These are phyloP conservation scores for Porodaedalea pini DNA, from an alignment of 1,284 basidiomycete genomes.

Conservation along the genomic window DNA sequence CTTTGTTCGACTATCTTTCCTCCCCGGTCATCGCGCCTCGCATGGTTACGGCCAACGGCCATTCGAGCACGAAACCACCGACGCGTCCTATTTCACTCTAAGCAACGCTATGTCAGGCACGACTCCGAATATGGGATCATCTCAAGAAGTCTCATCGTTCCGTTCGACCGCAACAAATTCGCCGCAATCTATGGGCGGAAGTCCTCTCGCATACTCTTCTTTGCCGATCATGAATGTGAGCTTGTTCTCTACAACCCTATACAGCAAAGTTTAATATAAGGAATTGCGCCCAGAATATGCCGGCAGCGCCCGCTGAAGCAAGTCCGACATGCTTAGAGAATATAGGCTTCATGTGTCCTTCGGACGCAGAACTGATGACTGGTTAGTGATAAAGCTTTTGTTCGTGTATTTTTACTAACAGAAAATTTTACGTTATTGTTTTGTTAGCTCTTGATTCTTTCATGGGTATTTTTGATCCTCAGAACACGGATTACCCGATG, in stretches of 20 bases:
- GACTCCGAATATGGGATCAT: background rate
- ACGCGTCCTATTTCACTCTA: constrained; percentile 4
- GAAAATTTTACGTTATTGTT: background rate
- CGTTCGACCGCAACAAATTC: background rate
- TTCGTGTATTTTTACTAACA: background rate
- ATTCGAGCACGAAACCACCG: background rate
- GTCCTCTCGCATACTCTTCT: constrained; percentile 10
- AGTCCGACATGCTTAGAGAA: background rate
- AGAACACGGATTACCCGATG: constrained; percentile 11
- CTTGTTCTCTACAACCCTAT: background rate
- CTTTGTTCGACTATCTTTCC: constrained; percentile 19
- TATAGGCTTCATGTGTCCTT: constrained; percentile 4
- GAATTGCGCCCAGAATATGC: background rate
- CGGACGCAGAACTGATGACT: constrained; percentile 14
- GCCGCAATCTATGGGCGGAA: background rate
- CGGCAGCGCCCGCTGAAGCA: background rate
- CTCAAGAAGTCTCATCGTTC: background rate
- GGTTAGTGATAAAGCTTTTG: constrained; percentile 9
- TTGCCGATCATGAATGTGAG: constrained; percentile 17
- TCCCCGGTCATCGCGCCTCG: background rate
- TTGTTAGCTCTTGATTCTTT: constrained; percentile 15
- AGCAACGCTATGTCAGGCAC: background rate
- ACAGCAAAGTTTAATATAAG: background rate
- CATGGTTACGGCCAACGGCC: background rate
- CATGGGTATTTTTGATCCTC: constrained; percentile 9